Base-by-base conservation (phyloP, 139 green algal species). In the Picochlorum sp. region DNA sequence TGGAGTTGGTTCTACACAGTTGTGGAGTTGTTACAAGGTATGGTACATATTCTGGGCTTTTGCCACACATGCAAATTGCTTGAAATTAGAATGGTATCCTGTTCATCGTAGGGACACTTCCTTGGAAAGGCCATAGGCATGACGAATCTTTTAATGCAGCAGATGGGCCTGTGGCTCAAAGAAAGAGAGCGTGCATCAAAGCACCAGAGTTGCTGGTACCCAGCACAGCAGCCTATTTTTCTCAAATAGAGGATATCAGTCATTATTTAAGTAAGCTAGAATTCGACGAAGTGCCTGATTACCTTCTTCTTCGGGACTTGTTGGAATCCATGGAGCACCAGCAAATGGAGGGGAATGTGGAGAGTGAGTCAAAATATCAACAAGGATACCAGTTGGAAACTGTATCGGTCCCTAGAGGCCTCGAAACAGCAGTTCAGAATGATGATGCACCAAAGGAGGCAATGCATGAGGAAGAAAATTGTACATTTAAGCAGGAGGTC, bases 1-100 rank as follows among this genome's bases (percentile, higher is more conserved):
- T 96, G 90, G 90, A 81, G 65, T 49, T 90, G 92, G 82, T 65
- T 95, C 1, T 96, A 94, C 64, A 83, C 89, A 49, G 38, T 96
- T 60, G 77, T 87, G 6, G 90, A 96, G 76, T 72, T 94, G 44
- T 7, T 89, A 18, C 66, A 73, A 10, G 71, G 65, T 45, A 64
- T 28, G 4, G 52, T 77, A 38, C 71, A 65, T 1, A 73, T 65
- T 65, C 60, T 63, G 16, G 14, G 34, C 7, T 41, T 41, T 41
- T 11, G 8, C 14, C 34, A 8, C 34, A 41, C 7, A 41, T 13
- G 34, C 34, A 41, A 41, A 11, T 41, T 41, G 34, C 34, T 41
- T 41, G 34, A 41, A 41, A 41, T 41, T 41, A 11, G 8, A 41
- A 41, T 41, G 8, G 34, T 11, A 9, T 41, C 2, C 34, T 41